Evolutionary conservation across 768 basidiomycete genomes (phyloP), one percentile per base, ranked within the genome.

Genomic region (Filobasidium wieringae): DNA sequence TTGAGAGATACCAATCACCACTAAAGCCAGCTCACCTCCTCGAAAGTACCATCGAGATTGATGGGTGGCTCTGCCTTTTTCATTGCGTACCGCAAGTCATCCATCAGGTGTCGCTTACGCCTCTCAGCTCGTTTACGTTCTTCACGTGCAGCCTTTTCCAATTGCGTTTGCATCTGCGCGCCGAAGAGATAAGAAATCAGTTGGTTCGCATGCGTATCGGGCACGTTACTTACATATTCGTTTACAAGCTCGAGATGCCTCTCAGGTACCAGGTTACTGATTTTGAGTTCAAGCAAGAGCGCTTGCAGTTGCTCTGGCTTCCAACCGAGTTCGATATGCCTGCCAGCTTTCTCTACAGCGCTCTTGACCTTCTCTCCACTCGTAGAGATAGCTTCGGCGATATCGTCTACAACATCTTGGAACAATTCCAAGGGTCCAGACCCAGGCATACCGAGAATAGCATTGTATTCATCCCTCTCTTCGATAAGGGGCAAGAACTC

Each of bases 381-480:
- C 19, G 79, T 79, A 60, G 91, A 89, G 17, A 93, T 80, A 63
- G 83, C 80, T 68, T 91, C 87, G 67, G 90, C 91, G 2, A 95
- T 79, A 39, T 77, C 79, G 72, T 99, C 95, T 43, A 95, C 85
- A 9, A 80, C 71, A 73, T 97, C 93, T 89, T 91, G 95, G 75
- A 95, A 97, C 4, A 97, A 80, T 67, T 99, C 95, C 30, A 99
- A 79, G 0, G 93, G 92, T 64, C 87, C 91, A 1, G 90, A 93
- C 14, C 95, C 95, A 7, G 88, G 87, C 65, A 86, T 87, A 15
- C 95, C 93, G 17, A 97, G 82, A 74, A 97, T 82, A 60, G 80
- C 79, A 40, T 85, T 78, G 75, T 97, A 99, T n/a, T 88, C 82
- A 41, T 80, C 78, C 68, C 95, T 88, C 32, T 84, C 78, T 7